Evolutionary conservation across 805 yeast species (phyloP), one percentile per base, ranked within the genome.

Genomic region (Metschnikowia noctiluminum): DNA sequence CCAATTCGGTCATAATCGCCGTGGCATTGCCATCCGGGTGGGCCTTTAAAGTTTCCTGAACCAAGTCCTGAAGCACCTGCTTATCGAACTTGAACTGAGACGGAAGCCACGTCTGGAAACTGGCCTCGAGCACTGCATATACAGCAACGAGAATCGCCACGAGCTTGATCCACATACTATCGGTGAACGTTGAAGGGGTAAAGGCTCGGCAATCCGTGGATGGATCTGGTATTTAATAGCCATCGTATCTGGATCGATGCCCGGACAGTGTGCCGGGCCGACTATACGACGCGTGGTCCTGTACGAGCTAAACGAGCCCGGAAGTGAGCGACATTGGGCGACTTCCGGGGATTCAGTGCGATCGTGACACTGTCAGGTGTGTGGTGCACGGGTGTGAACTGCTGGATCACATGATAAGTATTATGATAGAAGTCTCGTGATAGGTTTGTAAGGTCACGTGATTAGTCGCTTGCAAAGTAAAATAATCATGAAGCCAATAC

Each of bases 31-130:
- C 77, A 35, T 80, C 81, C 40, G 82, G 77, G 53, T 85, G 74
- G 40, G 68, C 70, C 10, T 69, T 66, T 42, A 87, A 63, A 5
- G 80, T 83, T 28, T 74, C 78, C 56, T 78, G 71, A 45, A 83
- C 81, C 44, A 92, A 64, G 45, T 64, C 62, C 61, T 82, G 85
- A 51, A 92, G 67, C 6, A 74, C 78, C 6, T 67, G 70, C 40
- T 79, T 78, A 63, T 92, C 94, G 63, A 92, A 92, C 39, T 83
- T 74, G 68, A 79, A 92, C 60, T 77, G 71, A 13, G 61, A 59
- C 32, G 96, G 96, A 47, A 91, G 77, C 87, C 89, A 85, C 21
- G 80, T 74, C 59, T 70, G 62, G 67, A 72, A 81, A 32, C 79
- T 60, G 43, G 57, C 60, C 62, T 78, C 65, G 48, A 76, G 61